phyloP scores from a whole-genome alignment of 2,329 filamentous ascomycete genomes.

The Aspergillus pseudoglaucus region DNA sequence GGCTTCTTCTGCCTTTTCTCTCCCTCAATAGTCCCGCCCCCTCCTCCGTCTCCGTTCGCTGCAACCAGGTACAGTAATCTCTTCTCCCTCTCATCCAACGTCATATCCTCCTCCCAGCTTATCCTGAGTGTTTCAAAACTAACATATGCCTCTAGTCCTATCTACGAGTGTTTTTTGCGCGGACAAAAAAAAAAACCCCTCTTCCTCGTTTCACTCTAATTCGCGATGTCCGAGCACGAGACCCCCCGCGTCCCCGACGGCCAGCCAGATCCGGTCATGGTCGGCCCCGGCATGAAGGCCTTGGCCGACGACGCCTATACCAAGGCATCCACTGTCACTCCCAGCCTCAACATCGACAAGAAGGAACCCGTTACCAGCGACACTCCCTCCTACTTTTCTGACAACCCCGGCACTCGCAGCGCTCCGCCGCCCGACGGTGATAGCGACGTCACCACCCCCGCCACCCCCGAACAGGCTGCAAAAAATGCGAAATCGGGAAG shows the following conservation, averaged over 20 bases:
- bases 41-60: no score
- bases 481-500: slow-evolving; percentile 42
- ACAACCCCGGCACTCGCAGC: slow-evolving; percentile 16
- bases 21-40: not conserved
- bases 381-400: slow-evolving; percentile 25
- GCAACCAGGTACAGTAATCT: no score
- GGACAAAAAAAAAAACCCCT: not conserved
- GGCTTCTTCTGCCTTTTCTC: not conserved
- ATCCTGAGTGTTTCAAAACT: not conserved
- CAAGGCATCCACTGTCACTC: slow-evolving; percentile 23
- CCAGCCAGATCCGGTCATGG: slow-evolving; percentile 25
- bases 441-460: slow-evolving; percentile 8
- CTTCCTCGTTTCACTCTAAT: slow-evolving; percentile 3
- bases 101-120: no score
- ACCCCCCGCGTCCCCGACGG: slow-evolving; percentile 20
- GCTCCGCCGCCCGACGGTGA: slow-evolving; percentile 8
- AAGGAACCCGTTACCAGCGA: slow-evolving; percentile 12
- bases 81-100: no score
- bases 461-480: slow-evolving; percentile 37
- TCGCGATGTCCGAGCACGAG: slow-evolving; percentile 20
- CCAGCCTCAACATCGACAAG: slow-evolving; percentile 18
- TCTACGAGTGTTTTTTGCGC: no score
- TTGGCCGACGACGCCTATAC: slow-evolving; percentile 22
- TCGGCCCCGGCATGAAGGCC: slow-evolving; percentile 22
- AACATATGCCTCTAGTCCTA: not conserved